A percentile compares a stretch with the other conserved stretches of the same genome.
phyloP scores from a whole-genome alignment of 192 early-diverging fungal species.

The Pecoramyces ruminantium region DNA sequence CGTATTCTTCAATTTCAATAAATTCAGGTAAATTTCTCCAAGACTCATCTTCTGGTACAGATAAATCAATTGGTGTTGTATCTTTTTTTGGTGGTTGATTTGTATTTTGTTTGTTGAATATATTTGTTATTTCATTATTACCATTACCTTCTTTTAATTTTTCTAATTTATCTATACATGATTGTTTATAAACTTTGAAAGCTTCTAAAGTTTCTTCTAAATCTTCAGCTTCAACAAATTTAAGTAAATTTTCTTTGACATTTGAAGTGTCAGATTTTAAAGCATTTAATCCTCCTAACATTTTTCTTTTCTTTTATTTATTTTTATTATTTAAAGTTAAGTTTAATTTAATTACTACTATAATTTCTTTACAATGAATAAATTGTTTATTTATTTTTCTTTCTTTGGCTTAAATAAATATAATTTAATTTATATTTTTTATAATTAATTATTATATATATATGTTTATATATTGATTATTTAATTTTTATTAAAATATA shows the following conservation, averaged over 20 bases:
- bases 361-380: too few relatives aligned
- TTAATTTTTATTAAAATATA: too few relatives aligned
- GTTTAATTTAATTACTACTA: too few relatives aligned
- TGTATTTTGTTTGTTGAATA: background rate
- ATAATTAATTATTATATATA: too few relatives aligned
- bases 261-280: background rate
- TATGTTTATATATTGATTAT: too few relatives aligned
- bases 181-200: background rate
- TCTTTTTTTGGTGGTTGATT: background rate
- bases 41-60: background rate
- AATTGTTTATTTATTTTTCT: too few relatives aligned
- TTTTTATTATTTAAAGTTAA: too few relatives aligned
- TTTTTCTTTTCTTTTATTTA: background rate
- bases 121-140: background rate
- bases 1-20: background rate
- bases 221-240: background rate
- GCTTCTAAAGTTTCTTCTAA: background rate
- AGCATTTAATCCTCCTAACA: background rate
- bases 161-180: background rate
- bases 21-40: background rate
- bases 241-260: background rate
- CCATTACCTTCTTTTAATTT: background rate
- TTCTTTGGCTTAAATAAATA: too few relatives aligned
- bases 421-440: too few relatives aligned
- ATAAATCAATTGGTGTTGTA: background rate